Evolutionary conservation across 2,329 filamentous ascomycete genomes (phyloP).

Genomic region (Penicillium sp.): DNA sequence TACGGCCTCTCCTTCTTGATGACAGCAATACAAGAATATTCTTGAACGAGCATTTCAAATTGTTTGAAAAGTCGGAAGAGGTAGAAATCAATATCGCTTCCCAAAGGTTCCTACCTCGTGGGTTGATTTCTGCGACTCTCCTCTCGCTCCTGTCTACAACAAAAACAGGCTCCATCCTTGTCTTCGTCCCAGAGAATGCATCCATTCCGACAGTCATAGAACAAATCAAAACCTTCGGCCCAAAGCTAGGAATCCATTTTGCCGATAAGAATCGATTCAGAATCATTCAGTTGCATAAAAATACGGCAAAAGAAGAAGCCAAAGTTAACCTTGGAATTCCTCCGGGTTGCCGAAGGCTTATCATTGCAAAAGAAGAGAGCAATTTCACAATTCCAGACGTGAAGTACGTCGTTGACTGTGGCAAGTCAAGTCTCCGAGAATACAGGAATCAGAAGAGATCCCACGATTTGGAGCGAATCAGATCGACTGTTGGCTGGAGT

Average conservation of each 20-base stretch:
- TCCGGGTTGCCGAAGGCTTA: constrained; percentile 45
- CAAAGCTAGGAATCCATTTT: constrained; percentile 40
- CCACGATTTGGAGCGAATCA: constrained; percentile 35
- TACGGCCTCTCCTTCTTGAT: constrained; percentile 10
- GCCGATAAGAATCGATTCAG: constrained; percentile 38
- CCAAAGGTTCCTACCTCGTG: constrained; percentile 30
- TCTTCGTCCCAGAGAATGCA: constrained; percentile 47
- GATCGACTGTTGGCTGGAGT: constrained; percentile 41
- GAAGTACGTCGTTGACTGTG: constrained; percentile 49
- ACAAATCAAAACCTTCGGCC: constrained; percentile 24
- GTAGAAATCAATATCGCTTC: neutral
- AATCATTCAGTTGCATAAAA: constrained; percentile 49
- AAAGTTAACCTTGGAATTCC: constrained; percentile 23
- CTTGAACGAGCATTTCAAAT: constrained; percentile 6
- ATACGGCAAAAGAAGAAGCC: neutral
- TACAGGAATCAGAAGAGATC: constrained; percentile 30
- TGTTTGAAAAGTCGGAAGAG: neutral
- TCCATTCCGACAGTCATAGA: constrained; percentile 35
- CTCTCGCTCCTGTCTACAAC: constrained; percentile 46
- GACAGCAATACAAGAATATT: constrained; percentile 5
- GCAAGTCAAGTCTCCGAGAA: constrained; percentile 33
- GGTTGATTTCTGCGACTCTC: constrained; percentile 44
- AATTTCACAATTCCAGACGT: constrained; percentile 53
- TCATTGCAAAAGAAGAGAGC: constrained; percentile 52
- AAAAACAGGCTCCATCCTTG: constrained; percentile 45